Evolutionary conservation across 2,329 filamentous ascomycete species (phyloP), one percentile per base, ranked within the genome.

Genomic region (Trichoderma arundinaceum): DNA sequence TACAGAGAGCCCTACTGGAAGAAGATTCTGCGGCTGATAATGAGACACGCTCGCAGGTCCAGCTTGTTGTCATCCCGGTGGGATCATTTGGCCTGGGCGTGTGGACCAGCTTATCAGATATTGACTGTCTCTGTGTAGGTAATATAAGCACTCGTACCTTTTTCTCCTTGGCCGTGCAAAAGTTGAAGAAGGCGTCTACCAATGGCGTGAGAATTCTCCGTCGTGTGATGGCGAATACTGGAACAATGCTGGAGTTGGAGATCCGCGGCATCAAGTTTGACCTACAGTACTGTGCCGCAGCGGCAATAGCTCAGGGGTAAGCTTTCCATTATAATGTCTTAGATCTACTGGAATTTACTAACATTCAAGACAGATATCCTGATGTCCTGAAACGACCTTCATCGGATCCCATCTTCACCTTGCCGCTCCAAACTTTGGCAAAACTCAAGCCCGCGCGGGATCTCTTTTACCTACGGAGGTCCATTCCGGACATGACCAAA

Each of bases 391-490:
- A 76, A 15, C 72, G 85, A 1, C 81, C 85, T 1, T 70, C 82
- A 3, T 78, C 78, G 1, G 83, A 89, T 68, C 77, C 83, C 0
- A 74, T 84, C 9, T 89, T 88, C 74, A 77, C 81, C 7, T 76
- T 91, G 10, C 78, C 87, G 0, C 77, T 83, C 1, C 81, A 84
- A 46, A 84, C 84, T 0, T 77, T 91, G 13, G 79, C 82, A 54
- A 89, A 89, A 67, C 78, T 91, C 33, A 90, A 91, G 72, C 84
- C 88, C 1, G 82, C 83, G 38, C 82, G 88, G 17, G 89, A 91
- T 69, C 76, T 89, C 17, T 80, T 82, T 63, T 89, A 88, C 72
- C 77, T 91, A 32, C 81, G 82, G 22, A 81, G 82, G 9, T 88
- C 86, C 0, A 77, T 90, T 10, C 88, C 88, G 0, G 84, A 89